These are phyloP conservation scores for Epichloe coenophiala DNA, from an alignment of 2,329 filamentous ascomycete species.

Conservation along the genomic window DNA sequence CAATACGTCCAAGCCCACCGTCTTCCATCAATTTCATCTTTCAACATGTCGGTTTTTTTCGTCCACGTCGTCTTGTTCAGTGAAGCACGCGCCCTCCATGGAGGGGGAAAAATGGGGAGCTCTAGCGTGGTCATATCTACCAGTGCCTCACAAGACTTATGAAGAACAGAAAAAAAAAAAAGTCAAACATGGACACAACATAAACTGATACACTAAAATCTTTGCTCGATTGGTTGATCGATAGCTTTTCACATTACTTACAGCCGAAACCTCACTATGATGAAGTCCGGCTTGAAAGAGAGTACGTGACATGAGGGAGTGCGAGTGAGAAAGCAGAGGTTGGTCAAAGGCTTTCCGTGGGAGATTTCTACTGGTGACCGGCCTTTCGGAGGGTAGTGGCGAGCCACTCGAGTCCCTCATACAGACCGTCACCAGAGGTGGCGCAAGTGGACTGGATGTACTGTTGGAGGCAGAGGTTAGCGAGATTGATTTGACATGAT, in stretches of 20 bases:
- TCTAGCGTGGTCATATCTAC: slow-evolving; percentile 2
- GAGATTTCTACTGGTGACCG: slow-evolving; percentile 46
- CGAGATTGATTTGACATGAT: neutral
- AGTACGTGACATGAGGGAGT: slow-evolving; percentile 26
- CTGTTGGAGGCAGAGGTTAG: slow-evolving; percentile 29
- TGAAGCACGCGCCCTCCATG: neutral
- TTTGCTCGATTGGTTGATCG: slow-evolving; percentile 36
- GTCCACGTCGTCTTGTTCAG: neutral
- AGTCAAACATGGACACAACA: slow-evolving; percentile 17
- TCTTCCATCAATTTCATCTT: neutral
- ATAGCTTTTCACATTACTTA: slow-evolving; percentile 46
- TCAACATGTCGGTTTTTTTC: neutral
- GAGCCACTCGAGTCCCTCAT: slow-evolving; percentile 95
- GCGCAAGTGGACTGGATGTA: slow-evolving; percentile 99
- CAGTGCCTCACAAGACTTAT: slow-evolving; percentile 15
- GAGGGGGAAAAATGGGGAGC: neutral
- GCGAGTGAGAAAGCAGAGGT: slow-evolving; percentile 20
- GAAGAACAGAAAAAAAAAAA: slow-evolving; percentile 7
- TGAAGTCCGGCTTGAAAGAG: slow-evolving; percentile 24
- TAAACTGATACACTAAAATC: slow-evolving; percentile 32
- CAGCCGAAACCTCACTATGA: slow-evolving; percentile 39
- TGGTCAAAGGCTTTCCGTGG: slow-evolving; percentile 20
- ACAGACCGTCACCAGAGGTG: slow-evolving; percentile 97
- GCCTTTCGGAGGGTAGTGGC: slow-evolving; percentile 71
- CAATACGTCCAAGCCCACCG: neutral